Evolutionary conservation across 2,329 filamentous ascomycete genomes (phyloP).

Genomic region (Scopulariopsis brevicaulis): DNA sequence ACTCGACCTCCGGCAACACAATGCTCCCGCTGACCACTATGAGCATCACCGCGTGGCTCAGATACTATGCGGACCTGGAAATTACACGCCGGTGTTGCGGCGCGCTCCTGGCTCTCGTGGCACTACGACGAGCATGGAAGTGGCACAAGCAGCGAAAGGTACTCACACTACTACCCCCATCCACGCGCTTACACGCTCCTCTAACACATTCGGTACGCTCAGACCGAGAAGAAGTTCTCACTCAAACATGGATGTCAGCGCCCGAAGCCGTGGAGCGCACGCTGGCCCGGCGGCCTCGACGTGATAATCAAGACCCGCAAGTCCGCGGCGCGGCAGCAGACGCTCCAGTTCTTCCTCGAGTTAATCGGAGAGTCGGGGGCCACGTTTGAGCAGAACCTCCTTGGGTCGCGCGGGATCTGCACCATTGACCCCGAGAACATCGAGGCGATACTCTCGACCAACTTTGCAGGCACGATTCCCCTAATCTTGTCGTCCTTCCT

Average conservation of each 20-base stretch:
- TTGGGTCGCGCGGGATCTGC: neutral
- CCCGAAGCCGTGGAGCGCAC: too few relatives aligned
- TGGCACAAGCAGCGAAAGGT: neutral
- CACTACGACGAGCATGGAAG: neutral
- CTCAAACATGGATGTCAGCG: neutral
- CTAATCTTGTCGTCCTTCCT: too few relatives aligned
- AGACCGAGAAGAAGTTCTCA: neutral
- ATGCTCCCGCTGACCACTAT: neutral
- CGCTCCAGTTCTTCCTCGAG: neutral
- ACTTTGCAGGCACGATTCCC: too few relatives aligned
- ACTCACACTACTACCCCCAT: neutral
- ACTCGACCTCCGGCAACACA: too few relatives aligned
- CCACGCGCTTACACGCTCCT: neutral
- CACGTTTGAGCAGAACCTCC: neutral
- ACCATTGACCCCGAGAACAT: neutral
- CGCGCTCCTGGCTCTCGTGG: neutral
- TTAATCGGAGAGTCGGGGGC: neutral
- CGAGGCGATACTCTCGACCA: neutral
- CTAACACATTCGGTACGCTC: neutral
- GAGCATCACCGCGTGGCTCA: neutral
- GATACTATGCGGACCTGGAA: neutral
- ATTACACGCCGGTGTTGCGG: neutral
- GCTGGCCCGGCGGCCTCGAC: too few relatives aligned
- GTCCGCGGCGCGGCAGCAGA: neutral
- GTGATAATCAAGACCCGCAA: neutral